Evolutionary conservation across 495 filamentous ascomycete genomes (phyloP).

Genomic region (Penicilliopsis zonata): DNA sequence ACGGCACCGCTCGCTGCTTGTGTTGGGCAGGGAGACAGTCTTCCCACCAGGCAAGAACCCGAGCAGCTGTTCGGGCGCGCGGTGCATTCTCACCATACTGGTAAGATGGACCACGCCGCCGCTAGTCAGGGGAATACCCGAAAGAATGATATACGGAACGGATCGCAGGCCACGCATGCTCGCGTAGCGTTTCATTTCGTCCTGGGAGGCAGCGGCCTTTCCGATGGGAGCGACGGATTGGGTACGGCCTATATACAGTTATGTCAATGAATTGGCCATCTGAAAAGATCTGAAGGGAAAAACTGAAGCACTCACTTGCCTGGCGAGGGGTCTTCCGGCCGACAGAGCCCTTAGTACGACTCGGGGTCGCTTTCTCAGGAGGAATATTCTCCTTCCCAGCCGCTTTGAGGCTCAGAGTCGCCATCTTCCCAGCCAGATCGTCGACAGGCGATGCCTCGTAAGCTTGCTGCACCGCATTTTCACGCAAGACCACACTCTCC

Average conservation of each 20-base stretch:
- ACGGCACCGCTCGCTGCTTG: conserved; percentile 7
- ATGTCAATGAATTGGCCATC: no score
- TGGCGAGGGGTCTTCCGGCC: conserved; percentile 10
- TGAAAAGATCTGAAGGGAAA: no score
- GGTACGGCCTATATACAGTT: no score
- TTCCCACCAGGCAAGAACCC: conserved; percentile 22
- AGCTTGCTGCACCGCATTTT: conserved; percentile 5
- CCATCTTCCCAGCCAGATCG: not conserved
- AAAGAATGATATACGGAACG: conserved; percentile 31
- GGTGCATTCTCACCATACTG: conserved; percentile 29
- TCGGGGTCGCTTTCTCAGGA: not conserved
- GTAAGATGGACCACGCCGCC: conserved; percentile 29
- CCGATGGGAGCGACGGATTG: no score
- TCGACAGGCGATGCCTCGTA: not conserved
- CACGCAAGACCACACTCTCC: conserved; percentile 1
- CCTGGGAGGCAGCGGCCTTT: no score
- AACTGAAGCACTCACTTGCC: conserved; percentile 8
- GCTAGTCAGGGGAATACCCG: conserved; percentile 22
- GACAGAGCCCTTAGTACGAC: conserved; percentile 7
- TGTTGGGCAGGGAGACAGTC: conserved; percentile 12
- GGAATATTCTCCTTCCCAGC: conserved; percentile 5
- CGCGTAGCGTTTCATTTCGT: conserved; percentile 15
- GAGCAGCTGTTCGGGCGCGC: conserved; percentile 28
- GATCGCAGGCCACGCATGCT: conserved; percentile 33
- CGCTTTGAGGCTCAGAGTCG: not conserved